phyloP scores from a whole-genome alignment of 306 rosid species.

The Rosa persica region DNA sequence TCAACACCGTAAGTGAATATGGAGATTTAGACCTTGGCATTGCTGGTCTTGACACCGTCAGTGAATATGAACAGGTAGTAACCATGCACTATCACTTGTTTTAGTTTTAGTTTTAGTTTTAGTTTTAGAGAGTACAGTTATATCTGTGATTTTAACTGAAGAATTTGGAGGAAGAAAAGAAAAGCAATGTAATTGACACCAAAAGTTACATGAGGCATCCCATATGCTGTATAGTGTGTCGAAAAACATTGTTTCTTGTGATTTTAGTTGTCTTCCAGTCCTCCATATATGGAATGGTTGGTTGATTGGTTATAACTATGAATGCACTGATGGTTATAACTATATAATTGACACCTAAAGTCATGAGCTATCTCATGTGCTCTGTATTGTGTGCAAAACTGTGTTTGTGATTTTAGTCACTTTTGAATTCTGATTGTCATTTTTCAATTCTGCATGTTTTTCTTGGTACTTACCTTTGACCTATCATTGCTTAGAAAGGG shows the following conservation, averaged over 20 bases:
- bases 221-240: neutral
- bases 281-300: too few relatives aligned
- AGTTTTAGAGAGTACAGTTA: neutral
- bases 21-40: conserved; percentile 96
- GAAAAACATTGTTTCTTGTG: neutral
- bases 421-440: neutral
- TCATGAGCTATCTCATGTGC: neutral
- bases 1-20: too few relatives aligned
- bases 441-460: neutral
- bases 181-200: too few relatives aligned
- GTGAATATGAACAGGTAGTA: conserved; percentile 71
- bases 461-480: neutral
- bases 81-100: neutral
- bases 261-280: too few relatives aligned
- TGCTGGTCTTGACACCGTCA: conserved; percentile 77
- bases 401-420: neutral
- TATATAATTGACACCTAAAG: neutral
- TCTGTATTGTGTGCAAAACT: neutral
- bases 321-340: too few relatives aligned
- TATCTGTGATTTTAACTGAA: neutral
- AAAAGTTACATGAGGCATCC: too few relatives aligned
- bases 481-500: neutral
- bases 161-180: neutral
- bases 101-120: neutral
- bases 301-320: too few relatives aligned